A percentile compares a stretch with the other conserved stretches of the same genome.
phyloP scores from a whole-genome alignment of 2,329 filamentous ascomycete genomes.

The Didymella segeticola region DNA sequence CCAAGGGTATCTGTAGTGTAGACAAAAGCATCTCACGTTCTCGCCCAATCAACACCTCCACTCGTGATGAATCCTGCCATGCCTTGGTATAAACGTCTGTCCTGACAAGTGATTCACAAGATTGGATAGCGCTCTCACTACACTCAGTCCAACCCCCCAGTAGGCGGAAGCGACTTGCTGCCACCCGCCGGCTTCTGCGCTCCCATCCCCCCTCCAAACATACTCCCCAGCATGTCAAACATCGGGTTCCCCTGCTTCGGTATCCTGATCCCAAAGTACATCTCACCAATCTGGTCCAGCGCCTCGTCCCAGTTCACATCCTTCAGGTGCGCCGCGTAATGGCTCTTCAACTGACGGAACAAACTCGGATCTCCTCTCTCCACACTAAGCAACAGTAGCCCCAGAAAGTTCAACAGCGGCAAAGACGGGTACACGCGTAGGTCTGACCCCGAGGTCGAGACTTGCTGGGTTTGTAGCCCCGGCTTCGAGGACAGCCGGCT shows the following conservation, averaged over 20 bases:
- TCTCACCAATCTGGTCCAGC: slow-evolving; percentile 86
- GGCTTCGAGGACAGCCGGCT: slow-evolving; percentile 68
- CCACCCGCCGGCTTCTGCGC: slow-evolving; percentile 57
- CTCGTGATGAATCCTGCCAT: neutral
- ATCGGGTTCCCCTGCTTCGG: slow-evolving; percentile 90
- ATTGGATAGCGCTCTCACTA: neutral
- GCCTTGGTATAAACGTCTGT: neutral
- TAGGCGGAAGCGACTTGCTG: slow-evolving; percentile 33
- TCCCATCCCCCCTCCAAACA: slow-evolving; percentile 79
- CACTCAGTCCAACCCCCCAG: slow-evolving; percentile 43
- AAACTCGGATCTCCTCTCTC: slow-evolving; percentile 80
- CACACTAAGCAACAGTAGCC: slow-evolving; percentile 80
- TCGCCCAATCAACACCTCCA: neutral
- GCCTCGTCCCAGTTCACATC: slow-evolving; percentile 82
- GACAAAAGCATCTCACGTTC: slow-evolving; percentile 25
- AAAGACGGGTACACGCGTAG: slow-evolving; percentile 85
- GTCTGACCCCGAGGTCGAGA: slow-evolving; percentile 76
- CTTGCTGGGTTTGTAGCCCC: slow-evolving; percentile 77
- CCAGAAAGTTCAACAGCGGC: slow-evolving; percentile 94
- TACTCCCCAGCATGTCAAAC: slow-evolving; percentile 96
- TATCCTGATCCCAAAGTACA: slow-evolving; percentile 93
- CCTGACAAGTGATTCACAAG: neutral
- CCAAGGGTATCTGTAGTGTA: slow-evolving; percentile 18
- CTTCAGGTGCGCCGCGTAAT: slow-evolving; percentile 80
- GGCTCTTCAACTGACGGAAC: slow-evolving; percentile 80